Conservation (phyloP, 495 filamentous ascomycete species). For the Friedmanniomyces simplex region DNA sequence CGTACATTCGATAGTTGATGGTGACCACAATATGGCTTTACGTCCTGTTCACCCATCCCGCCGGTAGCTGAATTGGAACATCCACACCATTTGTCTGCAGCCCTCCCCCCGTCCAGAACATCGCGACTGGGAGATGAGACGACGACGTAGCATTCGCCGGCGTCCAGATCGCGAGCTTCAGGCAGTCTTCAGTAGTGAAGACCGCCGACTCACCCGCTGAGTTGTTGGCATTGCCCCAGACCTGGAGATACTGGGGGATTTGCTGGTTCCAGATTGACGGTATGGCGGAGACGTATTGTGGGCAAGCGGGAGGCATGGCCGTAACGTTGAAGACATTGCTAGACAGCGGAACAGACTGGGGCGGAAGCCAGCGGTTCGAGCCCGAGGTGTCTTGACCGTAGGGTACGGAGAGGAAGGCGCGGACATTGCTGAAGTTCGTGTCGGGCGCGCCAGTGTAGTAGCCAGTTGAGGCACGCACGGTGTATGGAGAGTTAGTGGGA, state of each 20-base stretch:
- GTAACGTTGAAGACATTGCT: conserved; percentile 19
- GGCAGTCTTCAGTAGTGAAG: conserved; percentile 16
- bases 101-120: conserved; percentile 15
- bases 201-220: not conserved
- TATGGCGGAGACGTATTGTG: conserved; percentile 13
- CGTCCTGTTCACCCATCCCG: conserved; percentile 33
- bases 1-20: conserved; percentile 45
- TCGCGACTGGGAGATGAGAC: conserved; percentile 5
- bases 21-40: conserved; percentile 50
- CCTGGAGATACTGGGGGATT: conserved; percentile 2
- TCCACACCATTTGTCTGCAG: conserved; percentile 35
- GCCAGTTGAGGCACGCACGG: conserved; percentile 8
- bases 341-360: conserved; percentile 21
- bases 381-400: conserved; percentile 36
- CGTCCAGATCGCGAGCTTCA: conserved; percentile 19
- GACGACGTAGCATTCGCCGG: not conserved
- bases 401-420: conserved; percentile 40
- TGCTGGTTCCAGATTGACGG: conserved; percentile 3
- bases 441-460: conserved; percentile 30
- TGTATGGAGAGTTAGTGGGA: not conserved
- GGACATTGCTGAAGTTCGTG: conserved; percentile 30
- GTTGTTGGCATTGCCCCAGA: not conserved
- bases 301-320: conserved; percentile 6
- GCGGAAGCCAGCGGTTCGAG: conserved; percentile 34
- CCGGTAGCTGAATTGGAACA: conserved; percentile 36